Evolutionary conservation across 495 filamentous ascomycete genomes (phyloP).

Genomic region (Penicillium fimorum): DNA sequence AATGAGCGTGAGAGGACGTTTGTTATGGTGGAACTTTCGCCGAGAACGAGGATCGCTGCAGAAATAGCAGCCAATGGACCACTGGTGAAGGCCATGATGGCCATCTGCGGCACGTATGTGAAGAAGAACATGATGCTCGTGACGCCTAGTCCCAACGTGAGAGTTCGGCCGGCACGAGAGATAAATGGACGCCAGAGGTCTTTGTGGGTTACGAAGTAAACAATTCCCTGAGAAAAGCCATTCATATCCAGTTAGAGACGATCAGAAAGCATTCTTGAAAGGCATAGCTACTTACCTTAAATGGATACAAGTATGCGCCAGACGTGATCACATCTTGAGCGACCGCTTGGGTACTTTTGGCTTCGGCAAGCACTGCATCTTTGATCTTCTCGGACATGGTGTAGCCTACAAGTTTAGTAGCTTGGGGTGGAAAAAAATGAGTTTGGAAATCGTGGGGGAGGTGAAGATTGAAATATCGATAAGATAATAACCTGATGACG

Average conservation of each 20-base stretch:
- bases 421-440: not conserved
- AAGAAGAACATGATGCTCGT: constrained; percentile 81
- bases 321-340: constrained; percentile 65
- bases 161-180: constrained; percentile 63
- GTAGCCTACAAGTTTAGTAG: not conserved
- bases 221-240: constrained; percentile 56
- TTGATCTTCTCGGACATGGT: constrained; percentile 47
- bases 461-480: not conserved
- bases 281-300: constrained; percentile 57
- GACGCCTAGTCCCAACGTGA: constrained; percentile 67
- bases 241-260: not conserved
- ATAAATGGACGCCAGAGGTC: constrained; percentile 63
- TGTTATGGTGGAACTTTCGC: constrained; percentile 77
- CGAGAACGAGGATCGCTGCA: constrained; percentile 73
- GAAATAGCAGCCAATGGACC: constrained; percentile 76
- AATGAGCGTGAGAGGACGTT: constrained; percentile 71
- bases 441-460: not conserved
- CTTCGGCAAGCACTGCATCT: constrained; percentile 42
- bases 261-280: constrained; percentile 7
- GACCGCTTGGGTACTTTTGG: constrained; percentile 40
- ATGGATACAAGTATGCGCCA: constrained; percentile 79
- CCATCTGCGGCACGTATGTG: constrained; percentile 86
- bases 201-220: constrained; percentile 62
- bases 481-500: not conserved
- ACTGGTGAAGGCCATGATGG: constrained; percentile 72